Evolutionary conservation across 2,329 filamentous ascomycete species (phyloP), one percentile per base, ranked within the genome.

Genomic region (Aspergillus sp.): DNA sequence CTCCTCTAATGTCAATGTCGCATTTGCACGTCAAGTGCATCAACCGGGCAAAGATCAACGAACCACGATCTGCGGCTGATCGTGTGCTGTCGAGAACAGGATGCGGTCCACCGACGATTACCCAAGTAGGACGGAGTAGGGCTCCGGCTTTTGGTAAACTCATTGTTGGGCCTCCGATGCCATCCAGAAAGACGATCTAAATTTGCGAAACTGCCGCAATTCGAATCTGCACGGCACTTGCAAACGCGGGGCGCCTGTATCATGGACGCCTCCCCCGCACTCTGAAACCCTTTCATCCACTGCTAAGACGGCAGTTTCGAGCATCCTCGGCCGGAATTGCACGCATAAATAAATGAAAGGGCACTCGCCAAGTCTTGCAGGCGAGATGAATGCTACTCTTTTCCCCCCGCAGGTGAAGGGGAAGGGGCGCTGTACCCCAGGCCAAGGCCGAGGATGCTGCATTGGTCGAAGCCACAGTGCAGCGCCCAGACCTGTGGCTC

Each of bases 301-400:
- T 41, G 34, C 34, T 41, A 41, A 41, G 34, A 11, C 45, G 46
- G 54, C 45, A 41, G 13, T 46, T 28, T 25, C 30, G 23, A 15
- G 28, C 48, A 50, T 49, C 22, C 54, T 56, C 54, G 54, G 54
- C 43, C 9, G 2, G 31, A 17, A 19, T n/a, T 17, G 11, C 11
- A 15, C n/a, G 25, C 8, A 38, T 49, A 30, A 31, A 34, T 48
- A 49, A 22, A 43, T 19, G 22, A 38, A 41, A 28, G 38, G 11
- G 31, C 11, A 19, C 15, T 28, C 30, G 54, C 54, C 54, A 56
- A 56, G 54, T 56, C 46, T 9, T 56, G 54, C 54, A 56, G 22
- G 46, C 19, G 15, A 19, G 22, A 41, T 31, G 22, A 41, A 56
- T 56, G 54, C 30, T 41, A 49, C 54, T 49, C 30, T n/a, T 7